Evolutionary conservation across 371 early-diverging fungal species (phyloP).

Genomic region (Mortierella sp.): DNA sequence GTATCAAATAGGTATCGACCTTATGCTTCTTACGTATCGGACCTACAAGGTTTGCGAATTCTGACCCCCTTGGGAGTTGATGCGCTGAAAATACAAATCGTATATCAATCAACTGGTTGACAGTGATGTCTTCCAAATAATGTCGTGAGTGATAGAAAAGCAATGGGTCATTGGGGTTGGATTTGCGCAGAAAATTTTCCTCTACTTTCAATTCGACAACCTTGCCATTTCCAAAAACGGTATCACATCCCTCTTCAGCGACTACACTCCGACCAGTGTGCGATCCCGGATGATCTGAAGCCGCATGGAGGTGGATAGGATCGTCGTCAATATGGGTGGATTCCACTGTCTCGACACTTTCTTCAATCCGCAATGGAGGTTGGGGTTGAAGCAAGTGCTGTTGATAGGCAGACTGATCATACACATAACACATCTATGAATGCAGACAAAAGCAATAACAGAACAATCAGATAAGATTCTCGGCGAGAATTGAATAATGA

Average conservation of each 20-base stretch:
- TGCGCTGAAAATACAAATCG: conserved; percentile 39
- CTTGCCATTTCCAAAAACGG: background rate
- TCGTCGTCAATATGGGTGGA: background rate
- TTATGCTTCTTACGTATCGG: conserved; percentile 7
- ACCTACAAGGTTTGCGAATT: conserved; percentile 16
- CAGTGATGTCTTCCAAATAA: conserved; percentile 16
- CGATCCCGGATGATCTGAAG: background rate
- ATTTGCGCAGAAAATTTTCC: background rate
- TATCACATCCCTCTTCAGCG: background rate
- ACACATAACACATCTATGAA: background rate
- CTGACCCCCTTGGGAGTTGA: conserved; percentile 35
- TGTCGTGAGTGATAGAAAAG: conserved; percentile 24
- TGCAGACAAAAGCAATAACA: background rate
- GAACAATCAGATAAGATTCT: too few species aligned
- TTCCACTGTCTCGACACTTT: background rate
- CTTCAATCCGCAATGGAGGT: background rate
- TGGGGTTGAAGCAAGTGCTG: background rate
- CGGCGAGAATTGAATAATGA: too few species aligned
- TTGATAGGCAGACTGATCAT: background rate
- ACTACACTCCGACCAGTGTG: background rate
- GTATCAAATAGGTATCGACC: conserved; percentile 47
- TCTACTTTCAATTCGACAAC: conserved; percentile 9
- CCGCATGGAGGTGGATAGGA: background rate
- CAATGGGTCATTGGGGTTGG: background rate
- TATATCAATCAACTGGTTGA: conserved; percentile 22